These are phyloP conservation scores for Suillus weaverae DNA, from an alignment of 768 basidiomycete species.

Conservation along the genomic window DNA sequence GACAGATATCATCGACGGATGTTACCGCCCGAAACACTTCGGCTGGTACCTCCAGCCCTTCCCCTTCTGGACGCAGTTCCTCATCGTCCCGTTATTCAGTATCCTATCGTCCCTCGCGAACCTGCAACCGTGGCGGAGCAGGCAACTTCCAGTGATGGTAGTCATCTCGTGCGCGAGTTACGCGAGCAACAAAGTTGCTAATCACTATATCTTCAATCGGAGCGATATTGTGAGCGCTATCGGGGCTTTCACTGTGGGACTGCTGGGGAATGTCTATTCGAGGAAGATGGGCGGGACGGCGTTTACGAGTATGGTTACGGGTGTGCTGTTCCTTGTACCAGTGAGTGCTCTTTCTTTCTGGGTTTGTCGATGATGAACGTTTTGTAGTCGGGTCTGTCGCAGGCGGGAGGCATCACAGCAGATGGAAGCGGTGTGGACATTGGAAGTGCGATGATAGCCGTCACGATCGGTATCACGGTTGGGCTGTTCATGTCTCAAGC, in stretches of 20 bases:
- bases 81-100: conserved; percentile 78
- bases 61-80: conserved; percentile 73
- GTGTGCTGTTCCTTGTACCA: conserved; percentile 84
- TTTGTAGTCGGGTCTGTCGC: conserved; percentile 75
- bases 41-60: conserved; percentile 83
- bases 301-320: conserved; percentile 89
- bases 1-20: conserved; percentile 59
- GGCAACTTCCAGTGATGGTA: conserved; percentile 80
- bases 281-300: conserved; percentile 82
- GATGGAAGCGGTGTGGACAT: conserved; percentile 83
- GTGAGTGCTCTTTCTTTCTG: conserved; percentile 45
- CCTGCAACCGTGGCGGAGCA: conserved; percentile 71
- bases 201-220: conserved; percentile 82
- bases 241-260: conserved; percentile 78
- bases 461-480: conserved; percentile 88
- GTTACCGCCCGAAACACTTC: conserved; percentile 63
- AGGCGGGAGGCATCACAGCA: conserved; percentile 82
- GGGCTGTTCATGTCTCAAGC: conserved; percentile 88
- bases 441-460: conserved; percentile 85
- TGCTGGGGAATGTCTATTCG: conserved; percentile 80
- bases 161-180: conserved; percentile 79
- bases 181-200: conserved; percentile 78
- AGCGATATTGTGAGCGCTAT: conserved; percentile 85
- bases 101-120: conserved; percentile 72
- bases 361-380: conserved; percentile 5